Conservation (phyloP, 345 rosid genomes). For the Rubroshorea leprosula region DNA sequence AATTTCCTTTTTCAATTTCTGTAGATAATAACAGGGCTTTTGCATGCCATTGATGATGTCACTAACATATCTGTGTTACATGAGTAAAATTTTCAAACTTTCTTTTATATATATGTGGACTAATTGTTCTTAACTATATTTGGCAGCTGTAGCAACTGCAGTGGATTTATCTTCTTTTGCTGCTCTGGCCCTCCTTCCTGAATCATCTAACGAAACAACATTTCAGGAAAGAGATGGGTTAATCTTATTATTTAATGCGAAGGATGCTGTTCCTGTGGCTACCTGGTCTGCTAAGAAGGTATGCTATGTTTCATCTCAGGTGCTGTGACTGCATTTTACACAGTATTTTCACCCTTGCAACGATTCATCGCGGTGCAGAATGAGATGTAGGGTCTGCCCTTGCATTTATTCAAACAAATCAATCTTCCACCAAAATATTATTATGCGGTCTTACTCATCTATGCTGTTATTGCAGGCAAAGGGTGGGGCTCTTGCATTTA, state of each 20-base stretch:
- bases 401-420: no score
- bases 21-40: not conserved
- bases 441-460: conserved; percentile 8
- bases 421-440: no score
- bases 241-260: conserved; percentile 58
- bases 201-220: conserved; percentile 31
- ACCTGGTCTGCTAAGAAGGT: conserved; percentile 86
- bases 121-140: not conserved
- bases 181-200: conserved; percentile 60
- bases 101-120: not conserved
- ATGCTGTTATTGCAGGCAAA: conserved; percentile 49
- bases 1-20: conserved; percentile 7
- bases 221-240: conserved; percentile 63
- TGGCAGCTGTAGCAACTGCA: conserved; percentile 63
- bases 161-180: conserved; percentile 55
- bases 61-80: not conserved
- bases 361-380: no score
- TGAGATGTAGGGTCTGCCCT: no score
- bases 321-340: no score
- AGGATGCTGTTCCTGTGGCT: conserved; percentile 63
- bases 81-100: not conserved
- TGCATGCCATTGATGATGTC: not conserved
- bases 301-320: conserved; percentile 18
- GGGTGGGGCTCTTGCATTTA: conserved; percentile 63
- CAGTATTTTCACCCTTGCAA: no score